A percentile compares a stretch with the other conserved stretches of the same genome.
Evolutionary conservation across 2,329 filamentous ascomycete species (phyloP).

Genomic region (Penicillium sp.): DNA sequence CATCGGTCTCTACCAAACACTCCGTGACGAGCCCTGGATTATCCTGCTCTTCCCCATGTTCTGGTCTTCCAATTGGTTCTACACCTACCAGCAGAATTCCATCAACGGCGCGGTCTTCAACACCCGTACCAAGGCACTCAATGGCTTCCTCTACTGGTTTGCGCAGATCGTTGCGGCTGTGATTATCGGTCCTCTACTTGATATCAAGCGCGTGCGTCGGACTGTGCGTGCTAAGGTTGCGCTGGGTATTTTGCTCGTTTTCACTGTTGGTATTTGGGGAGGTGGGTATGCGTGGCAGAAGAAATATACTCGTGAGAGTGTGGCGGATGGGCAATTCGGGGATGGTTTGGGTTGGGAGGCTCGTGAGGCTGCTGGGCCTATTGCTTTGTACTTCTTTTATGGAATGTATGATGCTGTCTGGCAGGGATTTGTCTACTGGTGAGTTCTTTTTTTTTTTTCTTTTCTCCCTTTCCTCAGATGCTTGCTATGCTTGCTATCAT

Average conservation of each 20-base stretch:
- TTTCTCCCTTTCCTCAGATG: not conserved
- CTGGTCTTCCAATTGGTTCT: conserved; percentile 73
- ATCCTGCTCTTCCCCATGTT: conserved; percentile 76
- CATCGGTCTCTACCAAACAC: conserved; percentile 66
- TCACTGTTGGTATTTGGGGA: conserved; percentile 77
- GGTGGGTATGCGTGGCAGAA: conserved; percentile 73
- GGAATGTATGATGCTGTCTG: conserved; percentile 82
- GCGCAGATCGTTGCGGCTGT: conserved; percentile 72
- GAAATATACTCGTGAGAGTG: conserved; percentile 49
- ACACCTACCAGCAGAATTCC: conserved; percentile 71
- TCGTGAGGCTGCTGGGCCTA: too few species aligned
- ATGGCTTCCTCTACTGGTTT: conserved; percentile 70
- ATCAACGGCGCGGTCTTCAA: conserved; percentile 68
- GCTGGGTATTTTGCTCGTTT: conserved; percentile 57
- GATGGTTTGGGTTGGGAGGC: too few species aligned
- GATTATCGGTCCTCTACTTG: conserved; percentile 67
- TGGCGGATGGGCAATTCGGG: too few species aligned
- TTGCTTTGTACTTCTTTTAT: conserved; percentile 85
- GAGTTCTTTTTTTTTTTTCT: conserved; percentile 20
- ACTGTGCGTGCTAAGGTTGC: conserved; percentile 62
- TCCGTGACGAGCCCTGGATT: conserved; percentile 67
- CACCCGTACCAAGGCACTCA: conserved; percentile 67
- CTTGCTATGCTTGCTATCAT: too few species aligned
- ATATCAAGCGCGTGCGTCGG: conserved; percentile 57
- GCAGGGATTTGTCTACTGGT: conserved; percentile 88